phyloP scores from a whole-genome alignment of 805 yeast species.

The Cyberlindnera saturnus region DNA sequence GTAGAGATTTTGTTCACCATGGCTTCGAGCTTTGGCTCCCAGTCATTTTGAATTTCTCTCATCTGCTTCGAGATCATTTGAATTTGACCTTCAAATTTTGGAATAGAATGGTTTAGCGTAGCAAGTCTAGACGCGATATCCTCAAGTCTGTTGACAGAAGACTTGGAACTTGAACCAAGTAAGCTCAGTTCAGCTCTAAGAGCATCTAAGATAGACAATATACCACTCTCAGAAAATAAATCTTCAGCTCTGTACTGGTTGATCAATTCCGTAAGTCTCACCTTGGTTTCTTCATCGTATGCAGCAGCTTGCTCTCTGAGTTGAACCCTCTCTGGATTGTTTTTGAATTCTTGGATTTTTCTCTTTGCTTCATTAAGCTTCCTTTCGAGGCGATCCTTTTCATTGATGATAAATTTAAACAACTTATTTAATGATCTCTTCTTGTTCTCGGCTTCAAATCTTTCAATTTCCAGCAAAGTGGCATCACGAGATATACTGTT shows the following conservation, averaged over 20 bases:
- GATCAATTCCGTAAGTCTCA: conserved; percentile 34
- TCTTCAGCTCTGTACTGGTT: conserved; percentile 28
- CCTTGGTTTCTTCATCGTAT: conserved; percentile 36
- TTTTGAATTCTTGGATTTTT: conserved; percentile 18
- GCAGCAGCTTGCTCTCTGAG: conserved; percentile 25
- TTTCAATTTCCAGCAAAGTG: conserved; percentile 21
- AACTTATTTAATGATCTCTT: conserved; percentile 26
- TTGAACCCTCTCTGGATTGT: conserved; percentile 19
- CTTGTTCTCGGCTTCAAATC: conserved; percentile 36
- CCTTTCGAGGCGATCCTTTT: conserved; percentile 22
- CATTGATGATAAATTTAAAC: conserved; percentile 24
- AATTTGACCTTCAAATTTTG: conserved; percentile 17
- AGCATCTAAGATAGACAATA: conserved; percentile 35
- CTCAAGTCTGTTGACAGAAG: conserved; percentile 30
- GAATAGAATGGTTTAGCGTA: conserved; percentile 16
- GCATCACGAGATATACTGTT: conserved; percentile 24
- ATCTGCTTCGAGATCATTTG: conserved; percentile 28
- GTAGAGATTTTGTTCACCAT: conserved; percentile 52
- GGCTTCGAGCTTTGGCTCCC: conserved; percentile 58
- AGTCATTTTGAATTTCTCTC: conserved; percentile 31
- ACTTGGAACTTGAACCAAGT: conserved; percentile 30
- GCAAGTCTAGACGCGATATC: conserved; percentile 21
- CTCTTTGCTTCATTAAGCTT: conserved; percentile 26
- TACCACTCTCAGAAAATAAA: conserved; percentile 31
- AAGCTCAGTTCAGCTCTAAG: conserved; percentile 40